Conservation (phyloP, 2,329 filamentous ascomycete species). For the Stromatinia cepivora region DNA sequence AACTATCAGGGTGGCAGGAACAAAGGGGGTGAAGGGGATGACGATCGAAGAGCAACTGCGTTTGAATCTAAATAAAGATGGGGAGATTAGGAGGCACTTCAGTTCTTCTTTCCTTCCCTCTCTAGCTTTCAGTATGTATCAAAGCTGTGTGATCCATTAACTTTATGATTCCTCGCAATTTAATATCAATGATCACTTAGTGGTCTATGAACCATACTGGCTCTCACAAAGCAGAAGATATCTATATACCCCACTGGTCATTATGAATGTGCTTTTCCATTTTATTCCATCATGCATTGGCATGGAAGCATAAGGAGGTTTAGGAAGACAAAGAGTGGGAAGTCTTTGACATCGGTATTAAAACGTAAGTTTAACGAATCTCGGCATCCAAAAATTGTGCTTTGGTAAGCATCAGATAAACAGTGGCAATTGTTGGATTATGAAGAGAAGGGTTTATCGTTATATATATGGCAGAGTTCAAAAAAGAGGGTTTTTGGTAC, state of each 20-base stretch:
- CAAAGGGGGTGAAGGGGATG: not conserved
- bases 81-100: fast-evolving
- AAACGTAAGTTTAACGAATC: not conserved
- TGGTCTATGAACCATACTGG: not conserved
- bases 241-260: not conserved
- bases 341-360: not conserved
- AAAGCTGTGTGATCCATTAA: not conserved
- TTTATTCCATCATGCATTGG: not conserved
- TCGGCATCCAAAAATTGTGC: fast-evolving
- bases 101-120: not conserved
- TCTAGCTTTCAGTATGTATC: not conserved
- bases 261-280: not conserved
- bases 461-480: not conserved
- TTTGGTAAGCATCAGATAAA: fast-evolving
- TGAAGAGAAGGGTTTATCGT: not conserved
- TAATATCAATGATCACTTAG: not conserved
- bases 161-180: not conserved
- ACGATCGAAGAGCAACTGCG: not conserved
- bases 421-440: too few relatives aligned
- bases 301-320: not conserved
- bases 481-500: not conserved
- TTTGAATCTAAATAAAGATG: not conserved
- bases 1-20: too few relatives aligned
- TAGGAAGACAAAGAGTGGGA: fast-evolving
- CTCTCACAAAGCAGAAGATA: not conserved